Percentiles rank a stretch among this genome's conserved stretches.
phyloP scores from a whole-genome alignment of 2,329 filamentous ascomycete genomes.

The Cladophialophora psammophila region DNA sequence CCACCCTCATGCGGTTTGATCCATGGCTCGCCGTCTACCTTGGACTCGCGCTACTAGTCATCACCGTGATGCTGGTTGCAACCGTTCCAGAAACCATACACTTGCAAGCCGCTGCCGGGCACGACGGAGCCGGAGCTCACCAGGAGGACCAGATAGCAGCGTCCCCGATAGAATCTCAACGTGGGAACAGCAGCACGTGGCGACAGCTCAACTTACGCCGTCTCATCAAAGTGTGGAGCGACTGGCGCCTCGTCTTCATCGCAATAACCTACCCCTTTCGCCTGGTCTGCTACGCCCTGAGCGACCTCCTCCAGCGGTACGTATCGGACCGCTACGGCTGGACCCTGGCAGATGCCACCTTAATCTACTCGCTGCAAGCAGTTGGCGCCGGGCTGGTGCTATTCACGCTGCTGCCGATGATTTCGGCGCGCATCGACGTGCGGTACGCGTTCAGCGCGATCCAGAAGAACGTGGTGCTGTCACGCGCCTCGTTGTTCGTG shows the following conservation, averaged over 20 bases:
- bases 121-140: slow-evolving; percentile 29
- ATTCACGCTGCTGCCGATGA: slow-evolving; percentile 54
- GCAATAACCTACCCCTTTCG: slow-evolving; percentile 58
- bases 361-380: slow-evolving; percentile 56
- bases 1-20: slow-evolving; percentile 48
- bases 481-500: slow-evolving; percentile 54
- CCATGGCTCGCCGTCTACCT: slow-evolving; percentile 52
- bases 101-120: slow-evolving; percentile 42
- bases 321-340: slow-evolving; percentile 60
- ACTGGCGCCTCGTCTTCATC: slow-evolving; percentile 43
- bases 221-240: slow-evolving; percentile 32
- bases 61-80: slow-evolving; percentile 46
- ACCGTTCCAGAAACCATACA: slow-evolving; percentile 52
- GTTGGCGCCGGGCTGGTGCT: slow-evolving; percentile 57
- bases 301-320: slow-evolving; percentile 59
- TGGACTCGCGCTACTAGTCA: slow-evolving; percentile 46
- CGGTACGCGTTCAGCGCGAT: slow-evolving; percentile 48
- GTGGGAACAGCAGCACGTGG: not conserved
- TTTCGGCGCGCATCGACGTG: slow-evolving; percentile 50
- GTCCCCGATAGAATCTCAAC: not conserved
- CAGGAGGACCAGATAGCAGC: slow-evolving; percentile 25
- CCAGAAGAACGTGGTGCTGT: slow-evolving; percentile 56
- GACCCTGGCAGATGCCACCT: slow-evolving; percentile 54
- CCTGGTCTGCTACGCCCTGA: slow-evolving; percentile 56
- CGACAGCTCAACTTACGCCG: slow-evolving; percentile 7